phyloP scores from a whole-genome alignment of 139 green algal species.

The Micractinium conductrix region DNA sequence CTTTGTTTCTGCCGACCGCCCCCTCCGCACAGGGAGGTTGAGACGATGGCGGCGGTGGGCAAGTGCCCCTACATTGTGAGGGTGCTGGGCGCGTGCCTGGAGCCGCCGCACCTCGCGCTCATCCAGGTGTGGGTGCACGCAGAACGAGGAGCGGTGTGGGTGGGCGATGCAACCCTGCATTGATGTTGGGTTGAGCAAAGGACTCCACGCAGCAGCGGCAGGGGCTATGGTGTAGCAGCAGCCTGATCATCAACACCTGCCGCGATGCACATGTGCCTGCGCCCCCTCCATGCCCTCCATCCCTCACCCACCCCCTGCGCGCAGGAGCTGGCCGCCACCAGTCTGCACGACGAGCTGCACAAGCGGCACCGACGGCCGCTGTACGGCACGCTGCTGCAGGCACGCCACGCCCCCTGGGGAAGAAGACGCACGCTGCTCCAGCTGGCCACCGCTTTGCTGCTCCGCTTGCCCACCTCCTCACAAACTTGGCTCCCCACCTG shows the following conservation, averaged over 20 bases:
- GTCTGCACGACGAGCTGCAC: conserved; percentile 23
- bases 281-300: too few relatives aligned
- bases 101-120: conserved; percentile 22
- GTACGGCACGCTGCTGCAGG: conserved; percentile 39
- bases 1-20: background rate
- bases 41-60: conserved; percentile 25
- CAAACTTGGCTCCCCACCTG: too few relatives aligned
- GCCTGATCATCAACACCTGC: background rate
- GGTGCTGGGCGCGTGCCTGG: conserved; percentile 35
- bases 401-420: too few relatives aligned
- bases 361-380: background rate
- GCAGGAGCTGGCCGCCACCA: conserved; percentile 10
- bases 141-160: too few relatives aligned
- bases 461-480: too few relatives aligned
- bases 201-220: background rate
- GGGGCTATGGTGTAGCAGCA: too few relatives aligned
- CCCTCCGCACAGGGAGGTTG: conserved; percentile 35
- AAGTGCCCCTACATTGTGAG: conserved; percentile 22
- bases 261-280: background rate
- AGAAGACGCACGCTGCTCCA: too few relatives aligned
- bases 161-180: too few relatives aligned
- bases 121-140: conserved; percentile 29
- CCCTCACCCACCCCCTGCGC: too few relatives aligned
- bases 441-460: too few relatives aligned
- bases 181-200: too few relatives aligned